Evolutionary conservation across 1,284 basidiomycete genomes (phyloP).

Genomic region (Rhodofomes roseus): DNA sequence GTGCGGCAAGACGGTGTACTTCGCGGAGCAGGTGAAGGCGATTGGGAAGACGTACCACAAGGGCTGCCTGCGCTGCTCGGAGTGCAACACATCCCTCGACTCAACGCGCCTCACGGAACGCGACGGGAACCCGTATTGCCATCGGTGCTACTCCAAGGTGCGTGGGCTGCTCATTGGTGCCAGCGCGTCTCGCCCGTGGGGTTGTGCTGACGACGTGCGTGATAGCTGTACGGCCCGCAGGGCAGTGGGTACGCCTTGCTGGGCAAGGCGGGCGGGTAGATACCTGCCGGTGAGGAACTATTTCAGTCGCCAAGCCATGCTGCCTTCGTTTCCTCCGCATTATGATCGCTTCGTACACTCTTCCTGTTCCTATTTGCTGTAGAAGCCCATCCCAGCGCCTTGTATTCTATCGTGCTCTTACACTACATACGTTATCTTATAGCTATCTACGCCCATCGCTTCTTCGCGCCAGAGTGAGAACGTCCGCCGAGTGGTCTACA

Average conservation of each 20-base stretch:
- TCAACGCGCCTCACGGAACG: conserved; percentile 69
- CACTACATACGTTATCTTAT: not conserved
- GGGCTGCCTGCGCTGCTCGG: conserved; percentile 66
- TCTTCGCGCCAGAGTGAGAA: not conserved
- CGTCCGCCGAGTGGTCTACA: too few species aligned
- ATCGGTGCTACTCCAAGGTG: conserved; percentile 71
- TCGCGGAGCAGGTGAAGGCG: conserved; percentile 73
- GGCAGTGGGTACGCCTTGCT: conserved; percentile 72
- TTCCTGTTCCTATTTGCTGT: not conserved
- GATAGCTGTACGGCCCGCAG: conserved; percentile 63
- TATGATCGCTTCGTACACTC: not conserved
- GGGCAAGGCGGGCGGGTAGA: conserved; percentile 52
- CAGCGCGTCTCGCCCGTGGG: not conserved
- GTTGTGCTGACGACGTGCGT: not conserved
- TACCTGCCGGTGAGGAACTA: not conserved
- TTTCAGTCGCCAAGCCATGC: not conserved
- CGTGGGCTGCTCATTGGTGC: not conserved
- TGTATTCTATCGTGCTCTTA: not conserved
- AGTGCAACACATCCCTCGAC: conserved; percentile 63
- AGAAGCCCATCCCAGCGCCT: not conserved
- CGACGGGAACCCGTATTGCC: conserved; percentile 66
- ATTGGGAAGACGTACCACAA: conserved; percentile 76
- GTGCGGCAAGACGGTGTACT: conserved; percentile 59
- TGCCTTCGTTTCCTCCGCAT: not conserved
- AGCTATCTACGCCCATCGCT: not conserved